Percentiles rank a stretch among this genome's conserved stretches.
Evolutionary conservation across 2,329 filamentous ascomycete genomes (phyloP).

Genomic region (Bipolaris bicolor): DNA sequence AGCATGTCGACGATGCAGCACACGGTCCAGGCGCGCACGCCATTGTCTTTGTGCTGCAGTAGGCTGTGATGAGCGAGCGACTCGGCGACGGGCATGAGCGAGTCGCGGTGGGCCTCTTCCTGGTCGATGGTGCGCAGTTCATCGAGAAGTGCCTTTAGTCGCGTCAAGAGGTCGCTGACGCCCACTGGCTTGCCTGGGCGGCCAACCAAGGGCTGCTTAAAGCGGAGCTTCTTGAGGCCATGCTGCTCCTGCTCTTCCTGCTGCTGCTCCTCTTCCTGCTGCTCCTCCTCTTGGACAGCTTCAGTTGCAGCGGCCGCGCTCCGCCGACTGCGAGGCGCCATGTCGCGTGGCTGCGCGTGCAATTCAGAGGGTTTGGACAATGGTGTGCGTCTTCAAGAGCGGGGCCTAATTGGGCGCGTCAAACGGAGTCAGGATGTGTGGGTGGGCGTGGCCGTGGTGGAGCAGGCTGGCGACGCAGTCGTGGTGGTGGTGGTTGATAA

Average conservation of each 20-base stretch:
- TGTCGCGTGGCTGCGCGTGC: constrained; percentile 43
- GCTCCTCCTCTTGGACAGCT: constrained; percentile 35
- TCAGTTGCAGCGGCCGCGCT: constrained; percentile 44
- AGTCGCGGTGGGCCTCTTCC: constrained; percentile 81
- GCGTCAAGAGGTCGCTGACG: constrained; percentile 78
- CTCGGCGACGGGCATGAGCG: constrained; percentile 81
- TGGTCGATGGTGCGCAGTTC: constrained; percentile 88
- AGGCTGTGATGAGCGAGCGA: constrained; percentile 83
- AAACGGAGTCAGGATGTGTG: neutral
- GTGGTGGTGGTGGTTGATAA: constrained; percentile 16
- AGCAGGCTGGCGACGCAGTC: constrained; percentile 21
- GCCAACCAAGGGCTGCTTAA: constrained; percentile 89
- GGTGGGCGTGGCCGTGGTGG: constrained; percentile 14
- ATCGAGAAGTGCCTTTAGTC: constrained; percentile 78
- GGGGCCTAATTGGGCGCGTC: constrained; percentile 9
- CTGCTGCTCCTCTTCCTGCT: constrained; percentile 30
- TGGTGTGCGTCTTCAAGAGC: neutral
- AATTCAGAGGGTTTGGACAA: constrained; percentile 3
- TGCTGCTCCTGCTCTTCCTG: constrained; percentile 57
- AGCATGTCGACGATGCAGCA: constrained; percentile 93
- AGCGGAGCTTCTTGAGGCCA: constrained; percentile 62
- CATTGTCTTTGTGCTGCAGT: constrained; percentile 88
- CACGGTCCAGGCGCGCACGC: constrained; percentile 86
- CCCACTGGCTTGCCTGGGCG: constrained; percentile 88
- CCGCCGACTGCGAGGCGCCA: constrained; percentile 49